Percentiles rank a stretch among this genome's conserved stretches.
Conservation (phyloP, 2,329 filamentous ascomycete genomes). For the Pseudogymnoascus sp. region DNA sequence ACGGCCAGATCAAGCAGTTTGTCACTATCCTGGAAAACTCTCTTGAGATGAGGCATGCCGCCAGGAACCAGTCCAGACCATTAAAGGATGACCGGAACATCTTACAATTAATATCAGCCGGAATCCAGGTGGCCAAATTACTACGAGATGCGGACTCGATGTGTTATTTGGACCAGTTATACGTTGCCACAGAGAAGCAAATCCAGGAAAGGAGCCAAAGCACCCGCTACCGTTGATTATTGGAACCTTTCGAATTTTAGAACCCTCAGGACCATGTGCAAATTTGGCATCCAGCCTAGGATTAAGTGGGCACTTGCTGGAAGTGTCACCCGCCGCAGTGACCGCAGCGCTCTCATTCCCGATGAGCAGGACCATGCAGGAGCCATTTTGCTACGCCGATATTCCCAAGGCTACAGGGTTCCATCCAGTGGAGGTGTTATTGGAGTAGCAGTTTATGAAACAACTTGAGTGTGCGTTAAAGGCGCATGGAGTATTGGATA, state of each 20-base stretch:
- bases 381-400: neutral
- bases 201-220: conserved; percentile 57
- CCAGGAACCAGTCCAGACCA: conserved; percentile 73
- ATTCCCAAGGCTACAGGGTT: neutral
- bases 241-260: conserved; percentile 11
- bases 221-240: conserved; percentile 24
- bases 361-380: neutral
- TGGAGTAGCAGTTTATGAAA: neutral
- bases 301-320: neutral
- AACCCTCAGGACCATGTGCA: neutral
- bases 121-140: conserved; percentile 81
- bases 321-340: neutral
- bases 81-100: conserved; percentile 86
- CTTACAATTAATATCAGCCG: conserved; percentile 77
- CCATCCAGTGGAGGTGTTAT: neutral
- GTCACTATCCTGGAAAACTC: conserved; percentile 84
- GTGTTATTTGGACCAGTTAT: conserved; percentile 73
- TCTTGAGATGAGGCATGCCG: conserved; percentile 77
- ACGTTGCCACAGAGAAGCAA: conserved; percentile 71
- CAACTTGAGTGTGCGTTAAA: neutral
- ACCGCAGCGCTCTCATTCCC: neutral
- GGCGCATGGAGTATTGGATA: neutral
- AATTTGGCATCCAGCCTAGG: neutral
- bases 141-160: conserved; percentile 77
- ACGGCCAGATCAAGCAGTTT: conserved; percentile 86